Conservation (phyloP, 257 asterid species). For the Gentiana straminea region DNA sequence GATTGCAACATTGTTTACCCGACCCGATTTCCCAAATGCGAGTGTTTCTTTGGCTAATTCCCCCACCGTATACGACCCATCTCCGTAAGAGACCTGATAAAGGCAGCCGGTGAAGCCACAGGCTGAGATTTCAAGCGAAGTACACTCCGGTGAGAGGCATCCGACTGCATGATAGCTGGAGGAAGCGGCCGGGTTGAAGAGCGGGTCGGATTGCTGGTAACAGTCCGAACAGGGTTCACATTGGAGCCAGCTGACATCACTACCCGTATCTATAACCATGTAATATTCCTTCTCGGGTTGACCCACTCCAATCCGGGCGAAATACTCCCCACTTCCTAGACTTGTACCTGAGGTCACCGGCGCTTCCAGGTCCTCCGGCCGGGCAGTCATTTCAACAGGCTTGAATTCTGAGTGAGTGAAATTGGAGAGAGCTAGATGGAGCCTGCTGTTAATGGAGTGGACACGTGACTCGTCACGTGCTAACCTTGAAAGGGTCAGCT, state of each 20-base stretch:
- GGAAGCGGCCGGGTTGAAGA: slow-evolving; percentile 43
- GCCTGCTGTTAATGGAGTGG: slow-evolving; percentile 22
- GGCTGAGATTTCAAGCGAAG: slow-evolving; percentile 26
- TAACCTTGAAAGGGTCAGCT: slow-evolving; percentile 41
- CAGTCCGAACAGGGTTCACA: slow-evolving; percentile 62
- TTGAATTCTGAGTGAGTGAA: slow-evolving; percentile 8
- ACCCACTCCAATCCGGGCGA: slow-evolving; percentile 62
- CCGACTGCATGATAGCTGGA: slow-evolving; percentile 30
- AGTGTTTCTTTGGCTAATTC: slow-evolving; percentile 60
- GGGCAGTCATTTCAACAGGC: slow-evolving; percentile 15
- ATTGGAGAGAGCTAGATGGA: slow-evolving; percentile 1
- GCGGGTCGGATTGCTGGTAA: slow-evolving; percentile 54
- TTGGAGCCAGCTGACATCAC: slow-evolving; percentile 79
- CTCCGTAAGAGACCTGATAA: slow-evolving; percentile 58
- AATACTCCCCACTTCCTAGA: slow-evolving; percentile 76
- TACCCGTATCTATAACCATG: slow-evolving; percentile 57
- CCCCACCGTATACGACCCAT: slow-evolving; percentile 62
- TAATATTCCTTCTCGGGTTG: slow-evolving; percentile 34
- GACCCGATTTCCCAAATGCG: slow-evolving; percentile 41
- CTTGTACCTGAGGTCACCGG: slow-evolving; percentile 54
- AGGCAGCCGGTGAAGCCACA: slow-evolving; percentile 30
- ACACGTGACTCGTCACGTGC: slow-evolving; percentile 48
- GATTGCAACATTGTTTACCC: slow-evolving; percentile 35
- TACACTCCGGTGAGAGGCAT: slow-evolving; percentile 41
- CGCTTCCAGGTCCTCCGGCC: slow-evolving; percentile 25